These are phyloP conservation scores for Gelatoporia subvermispora DNA, from an alignment of 768 basidiomycete species.

Conservation along the genomic window DNA sequence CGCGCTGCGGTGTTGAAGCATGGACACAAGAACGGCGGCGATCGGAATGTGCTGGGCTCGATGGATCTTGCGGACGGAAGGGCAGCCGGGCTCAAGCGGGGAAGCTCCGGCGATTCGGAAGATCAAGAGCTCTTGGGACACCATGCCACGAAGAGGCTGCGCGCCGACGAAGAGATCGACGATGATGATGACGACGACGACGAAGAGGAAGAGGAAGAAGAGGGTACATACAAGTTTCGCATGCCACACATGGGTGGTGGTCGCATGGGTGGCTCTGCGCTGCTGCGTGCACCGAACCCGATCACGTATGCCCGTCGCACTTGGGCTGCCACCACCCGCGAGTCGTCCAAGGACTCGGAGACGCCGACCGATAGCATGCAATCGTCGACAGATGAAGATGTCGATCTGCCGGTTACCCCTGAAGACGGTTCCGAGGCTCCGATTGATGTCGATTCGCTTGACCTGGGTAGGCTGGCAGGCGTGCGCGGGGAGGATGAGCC, in stretches of 20 bases:
- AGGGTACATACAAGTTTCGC: slow-evolving; percentile 6
- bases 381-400: slow-evolving; percentile 15
- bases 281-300: slow-evolving; percentile 26
- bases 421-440: slow-evolving; percentile 10
- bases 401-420: slow-evolving; percentile 18
- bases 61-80: slow-evolving; percentile 6
- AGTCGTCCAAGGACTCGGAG: background rate
- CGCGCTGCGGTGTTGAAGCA: background rate
- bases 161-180: slow-evolving; percentile 2
- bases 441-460: slow-evolving; percentile 1
- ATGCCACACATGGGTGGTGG: slow-evolving; percentile 4
- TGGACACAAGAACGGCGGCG: background rate
- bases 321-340: slow-evolving; percentile 16
- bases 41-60: background rate
- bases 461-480: background rate
- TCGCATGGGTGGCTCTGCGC: slow-evolving; percentile 9
- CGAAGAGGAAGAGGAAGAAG: slow-evolving; percentile 9
- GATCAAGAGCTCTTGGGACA: slow-evolving; percentile 13
- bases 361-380: slow-evolving; percentile 1
- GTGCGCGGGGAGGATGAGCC: slow-evolving; percentile 6
- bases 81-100: background rate
- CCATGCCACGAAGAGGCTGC: slow-evolving; percentile 9
- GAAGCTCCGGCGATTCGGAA: slow-evolving; percentile 7
- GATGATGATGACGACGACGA: slow-evolving; percentile 14
- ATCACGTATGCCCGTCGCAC: slow-evolving; percentile 29